Base-by-base conservation (phyloP, 2,329 filamentous ascomycete genomes). In the Coniella lustricola region DNA sequence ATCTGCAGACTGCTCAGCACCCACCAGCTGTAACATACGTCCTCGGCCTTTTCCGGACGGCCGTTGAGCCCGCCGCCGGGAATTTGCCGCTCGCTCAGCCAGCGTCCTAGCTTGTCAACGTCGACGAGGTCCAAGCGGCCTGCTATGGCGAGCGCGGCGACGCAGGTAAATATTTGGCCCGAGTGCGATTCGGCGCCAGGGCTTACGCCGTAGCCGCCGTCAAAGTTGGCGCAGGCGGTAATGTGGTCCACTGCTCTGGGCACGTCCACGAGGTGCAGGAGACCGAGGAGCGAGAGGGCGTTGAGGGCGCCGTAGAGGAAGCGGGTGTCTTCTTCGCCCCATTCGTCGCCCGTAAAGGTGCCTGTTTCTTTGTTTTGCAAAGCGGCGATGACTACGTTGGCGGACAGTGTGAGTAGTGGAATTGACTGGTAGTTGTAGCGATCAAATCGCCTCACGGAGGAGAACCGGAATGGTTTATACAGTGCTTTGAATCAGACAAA, bases 11-110 rank as follows among this genome's bases (percentile, higher is more conserved):
- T 95, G 62, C 87, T 91, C 61, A 91, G 72, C 38, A 97, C 93
- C 93, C 93, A 98, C 93, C 93, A 98, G 64, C 89, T 95, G 69
- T 98, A 98, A 70, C 93, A 98, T 13, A 95, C 91, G 64, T 98
- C 93, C 64, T 95, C 91, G 54, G 87, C 71, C 72, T 98, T 98
- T 69, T 97, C 93, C 0, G 93, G 93, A 42, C 93, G 79, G 3
- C 93, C 93, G 63, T 98, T 98, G 44, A 98, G 71, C 0, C 93
- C 93, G 25, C 93, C 93, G 41, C 84, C 84, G 9, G 87, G 79
- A 22, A 95, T 74, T 64, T 98, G 93, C 54, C 93, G 79, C 68
- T 98, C 93, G 65, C 90, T 95, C 46, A 98, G 74, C 93, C 93
- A 98, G 42, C 82, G 80, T 16, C 84, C 90, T 4, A 97, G 72